A percentile compares a stretch with the other conserved stretches of the same genome.
Evolutionary conservation across 2,329 filamentous ascomycete species (phyloP).

Genomic region (Fusarium aywerte): DNA sequence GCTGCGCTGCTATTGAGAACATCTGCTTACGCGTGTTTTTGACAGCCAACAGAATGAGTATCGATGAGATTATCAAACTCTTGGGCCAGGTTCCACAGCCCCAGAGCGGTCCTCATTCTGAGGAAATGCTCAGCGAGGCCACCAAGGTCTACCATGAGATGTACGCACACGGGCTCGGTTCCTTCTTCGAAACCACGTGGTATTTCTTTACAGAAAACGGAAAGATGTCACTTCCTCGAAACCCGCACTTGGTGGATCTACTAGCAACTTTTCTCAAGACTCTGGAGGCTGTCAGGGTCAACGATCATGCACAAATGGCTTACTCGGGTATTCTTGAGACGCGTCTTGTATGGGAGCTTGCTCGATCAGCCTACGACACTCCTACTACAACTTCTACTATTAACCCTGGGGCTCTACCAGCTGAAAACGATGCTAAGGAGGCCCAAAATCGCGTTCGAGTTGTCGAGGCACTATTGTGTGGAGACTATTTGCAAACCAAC

Average conservation of each 20-base stretch:
- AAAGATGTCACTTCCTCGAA: conserved; percentile 59
- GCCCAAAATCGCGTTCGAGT: conserved; percentile 77
- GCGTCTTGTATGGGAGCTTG: conserved; percentile 69
- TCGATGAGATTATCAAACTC: conserved; percentile 76
- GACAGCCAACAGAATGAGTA: conserved; percentile 67
- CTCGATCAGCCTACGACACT: conserved; percentile 59
- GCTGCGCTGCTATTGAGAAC: conserved; percentile 45
- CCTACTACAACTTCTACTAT: conserved; percentile 50
- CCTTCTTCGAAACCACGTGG: conserved; percentile 86
- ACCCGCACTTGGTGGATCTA: conserved; percentile 70
- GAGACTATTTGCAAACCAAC: conserved; percentile 70
- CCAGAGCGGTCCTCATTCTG: conserved; percentile 62
- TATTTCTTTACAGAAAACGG: conserved; percentile 67
- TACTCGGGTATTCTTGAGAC: conserved; percentile 67
- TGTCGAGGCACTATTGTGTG: conserved; percentile 80
- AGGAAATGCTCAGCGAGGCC: conserved; percentile 71
- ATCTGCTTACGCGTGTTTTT: conserved; percentile 48
- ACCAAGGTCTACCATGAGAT: conserved; percentile 78
- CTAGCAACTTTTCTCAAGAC: conserved; percentile 73
- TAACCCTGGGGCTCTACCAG: conserved; percentile 53
- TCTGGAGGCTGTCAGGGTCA: conserved; percentile 60
- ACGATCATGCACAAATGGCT: conserved; percentile 63
- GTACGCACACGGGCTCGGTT: conserved; percentile 78
- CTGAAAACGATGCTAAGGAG: conserved; percentile 69
- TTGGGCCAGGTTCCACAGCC: conserved; percentile 70